Evolutionary conservation across 2,329 filamentous ascomycete species (phyloP).

Genomic region (Sporothrix schenckii): DNA sequence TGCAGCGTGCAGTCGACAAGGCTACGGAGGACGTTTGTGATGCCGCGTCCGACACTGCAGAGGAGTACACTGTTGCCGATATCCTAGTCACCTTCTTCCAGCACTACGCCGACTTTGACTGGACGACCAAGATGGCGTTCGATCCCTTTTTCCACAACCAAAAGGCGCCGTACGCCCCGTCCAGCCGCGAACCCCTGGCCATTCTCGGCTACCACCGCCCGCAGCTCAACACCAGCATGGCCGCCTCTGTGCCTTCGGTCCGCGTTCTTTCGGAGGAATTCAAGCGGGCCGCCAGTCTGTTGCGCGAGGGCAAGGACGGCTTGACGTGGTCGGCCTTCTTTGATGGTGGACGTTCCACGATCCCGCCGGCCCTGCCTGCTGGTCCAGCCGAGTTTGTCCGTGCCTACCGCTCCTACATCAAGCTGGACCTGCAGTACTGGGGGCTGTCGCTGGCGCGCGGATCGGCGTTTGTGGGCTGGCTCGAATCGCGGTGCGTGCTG

Average conservation of each 20-base stretch:
- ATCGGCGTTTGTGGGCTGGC: conserved; percentile 62
- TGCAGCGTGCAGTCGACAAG: conserved; percentile 38
- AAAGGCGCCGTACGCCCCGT: conserved; percentile 56
- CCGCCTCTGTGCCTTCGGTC: conserved; percentile 57
- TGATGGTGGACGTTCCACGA: conserved; percentile 31
- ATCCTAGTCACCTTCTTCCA: conserved; percentile 64
- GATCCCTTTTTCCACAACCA: conserved; percentile 62
- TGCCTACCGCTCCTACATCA: conserved; percentile 58
- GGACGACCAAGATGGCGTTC: conserved; percentile 57
- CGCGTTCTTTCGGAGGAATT: conserved; percentile 57
- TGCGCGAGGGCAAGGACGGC: conserved; percentile 42
- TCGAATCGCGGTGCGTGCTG: conserved; percentile 62
- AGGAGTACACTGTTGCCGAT: conserved; percentile 47
- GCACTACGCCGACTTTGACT: conserved; percentile 65
- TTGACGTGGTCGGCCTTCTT: conserved; percentile 53
- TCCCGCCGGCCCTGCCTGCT: conserved; percentile 13
- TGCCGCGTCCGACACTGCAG: background rate
- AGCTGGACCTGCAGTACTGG: conserved; percentile 68
- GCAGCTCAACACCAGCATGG: conserved; percentile 61
- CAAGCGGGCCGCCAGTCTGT: conserved; percentile 47
- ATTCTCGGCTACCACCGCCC: conserved; percentile 66
- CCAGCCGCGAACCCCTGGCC: conserved; percentile 62
- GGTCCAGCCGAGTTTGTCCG: conserved; percentile 54
- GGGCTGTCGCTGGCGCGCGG: conserved; percentile 59
- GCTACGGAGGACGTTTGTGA: background rate